Percentiles rank a stretch among this genome's conserved stretches.
These are phyloP conservation scores for Hypoxylon crocopeplum DNA, from an alignment of 495 filamentous ascomycete genomes.

Conservation along the genomic window DNA sequence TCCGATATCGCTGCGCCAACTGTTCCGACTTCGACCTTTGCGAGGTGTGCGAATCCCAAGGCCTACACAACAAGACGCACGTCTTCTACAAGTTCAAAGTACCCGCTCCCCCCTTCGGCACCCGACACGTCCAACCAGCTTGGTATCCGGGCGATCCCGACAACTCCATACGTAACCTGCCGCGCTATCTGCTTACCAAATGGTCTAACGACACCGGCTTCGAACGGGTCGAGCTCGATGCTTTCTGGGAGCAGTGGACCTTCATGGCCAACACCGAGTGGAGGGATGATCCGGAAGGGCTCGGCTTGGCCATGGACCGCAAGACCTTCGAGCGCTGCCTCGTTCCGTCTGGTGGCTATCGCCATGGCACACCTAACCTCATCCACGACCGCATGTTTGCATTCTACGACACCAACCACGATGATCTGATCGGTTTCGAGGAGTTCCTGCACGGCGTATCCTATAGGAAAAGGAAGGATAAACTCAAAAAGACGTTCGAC, in stretches of 20 bases:
- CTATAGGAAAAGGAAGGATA: constrained; percentile 78
- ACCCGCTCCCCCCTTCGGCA: constrained; percentile 54
- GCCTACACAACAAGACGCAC: constrained; percentile 88
- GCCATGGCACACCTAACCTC: constrained; percentile 80
- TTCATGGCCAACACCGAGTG: constrained; percentile 88
- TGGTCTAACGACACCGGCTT: constrained; percentile 76
- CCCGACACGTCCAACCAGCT: constrained; percentile 71
- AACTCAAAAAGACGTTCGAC: constrained; percentile 77
- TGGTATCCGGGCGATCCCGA: constrained; percentile 92
- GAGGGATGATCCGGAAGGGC: constrained; percentile 77
- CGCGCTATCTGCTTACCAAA: constrained; percentile 65
- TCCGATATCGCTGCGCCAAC: constrained; percentile 90
- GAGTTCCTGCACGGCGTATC: constrained; percentile 89
- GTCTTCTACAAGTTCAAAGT: constrained; percentile 85
- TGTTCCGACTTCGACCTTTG: constrained; percentile 92
- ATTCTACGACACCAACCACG: constrained; percentile 90
- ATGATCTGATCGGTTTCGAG: constrained; percentile 90
- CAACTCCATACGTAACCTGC: constrained; percentile 64
- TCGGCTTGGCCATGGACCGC: constrained; percentile 84
- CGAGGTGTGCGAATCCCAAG: constrained; percentile 84
- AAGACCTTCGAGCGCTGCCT: constrained; percentile 91
- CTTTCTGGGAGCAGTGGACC: constrained; percentile 94
- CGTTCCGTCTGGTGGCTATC: constrained; percentile 77
- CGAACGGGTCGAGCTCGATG: constrained; percentile 84
- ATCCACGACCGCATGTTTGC: constrained; percentile 96